Base-by-base conservation (phyloP, 2,329 filamentous ascomycete species). In the Tricladium varicosporioides region DNA sequence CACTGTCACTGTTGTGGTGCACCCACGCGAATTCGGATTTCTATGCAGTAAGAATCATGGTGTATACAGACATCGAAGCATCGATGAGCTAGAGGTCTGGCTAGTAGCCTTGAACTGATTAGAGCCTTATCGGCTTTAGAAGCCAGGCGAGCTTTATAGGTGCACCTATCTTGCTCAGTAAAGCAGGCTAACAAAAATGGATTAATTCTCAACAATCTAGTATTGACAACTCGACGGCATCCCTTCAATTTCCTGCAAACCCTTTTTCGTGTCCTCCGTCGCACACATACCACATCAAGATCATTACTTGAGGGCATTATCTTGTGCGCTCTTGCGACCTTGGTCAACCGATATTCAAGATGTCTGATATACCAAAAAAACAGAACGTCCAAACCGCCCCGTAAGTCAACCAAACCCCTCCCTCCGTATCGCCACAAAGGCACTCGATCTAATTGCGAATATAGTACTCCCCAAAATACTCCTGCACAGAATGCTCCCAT, bases 401-500 rank as follows among this genome's bases (percentile, higher is more conserved):
- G 84, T 87, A 80, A 78, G 83, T 81, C 61, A 59, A 54, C 48
- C 51, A 50, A 40, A 11, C 36, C 51, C 22, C 22, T 3, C 52
- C 44, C 51, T 51, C 57, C 59, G 49, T 55, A 51, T 51, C 49
- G 31, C 36, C 52, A 50, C 51, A 51, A 32, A 48, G 42, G 32
- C 15, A 50, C 44, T 48, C 46, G 47, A 55, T 42, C 62, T 68
- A 55, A 69, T 58, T 54, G 48, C 52, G 22, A 71, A 68, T 69
- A 68, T 75, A 97, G 94, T 71, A 99, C 94, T 72, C 94, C 94
- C 71, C 94, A 99, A 79, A 99, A 99, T 81, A 99, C 94, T 56
- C 94, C 94, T 67, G 89, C 91, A 66, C 92, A 86, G 78, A 92
- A 93, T 80, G 94, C 95, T 66, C 94, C 94, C 65, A 97, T 99